Conservation (phyloP, 495 filamentous ascomycete species). For the Xylaria nigripes region DNA sequence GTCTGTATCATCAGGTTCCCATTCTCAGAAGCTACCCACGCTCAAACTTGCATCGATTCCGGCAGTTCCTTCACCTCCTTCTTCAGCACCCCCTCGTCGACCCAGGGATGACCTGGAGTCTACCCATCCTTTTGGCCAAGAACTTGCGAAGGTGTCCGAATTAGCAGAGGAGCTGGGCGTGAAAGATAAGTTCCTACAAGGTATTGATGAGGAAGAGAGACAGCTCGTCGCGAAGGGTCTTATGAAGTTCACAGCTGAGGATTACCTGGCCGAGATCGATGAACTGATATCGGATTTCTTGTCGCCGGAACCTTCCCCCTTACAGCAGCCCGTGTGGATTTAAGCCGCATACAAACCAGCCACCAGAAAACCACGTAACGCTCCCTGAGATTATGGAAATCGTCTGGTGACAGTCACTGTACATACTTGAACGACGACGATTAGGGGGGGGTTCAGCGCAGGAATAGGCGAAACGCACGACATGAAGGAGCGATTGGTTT, state of each 20-base stretch:
- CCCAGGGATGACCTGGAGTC: constrained; percentile 18
- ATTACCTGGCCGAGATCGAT: constrained; percentile 78
- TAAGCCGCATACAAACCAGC: constrained; percentile 8
- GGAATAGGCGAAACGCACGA: constrained; percentile 8
- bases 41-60: constrained; percentile 18
- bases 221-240: constrained; percentile 58
- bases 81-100: constrained; percentile 24
- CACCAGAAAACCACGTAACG: not conserved
- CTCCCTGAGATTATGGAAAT: not conserved
- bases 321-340: constrained; percentile 22
- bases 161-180: constrained; percentile 80
- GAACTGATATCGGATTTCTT: constrained; percentile 49
- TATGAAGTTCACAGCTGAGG: constrained; percentile 64
- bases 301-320: constrained; percentile 11
- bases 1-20: constrained; percentile 26
- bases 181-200: constrained; percentile 49
- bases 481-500: not conserved
- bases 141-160: constrained; percentile 66
- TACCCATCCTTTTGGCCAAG: constrained; percentile 59
- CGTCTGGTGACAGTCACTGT: constrained; percentile 22
- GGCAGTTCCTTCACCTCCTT: constrained; percentile 28
- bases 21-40: constrained; percentile 30
- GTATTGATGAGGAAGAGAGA: constrained; percentile 65
- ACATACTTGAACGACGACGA: constrained; percentile 26
- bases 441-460: constrained; percentile 18